A percentile compares a stretch with the other conserved stretches of the same genome.
These are phyloP conservation scores for Taxawa tesnikishii DNA, from an alignment of 2,329 filamentous ascomycete genomes.

Conservation along the genomic window DNA sequence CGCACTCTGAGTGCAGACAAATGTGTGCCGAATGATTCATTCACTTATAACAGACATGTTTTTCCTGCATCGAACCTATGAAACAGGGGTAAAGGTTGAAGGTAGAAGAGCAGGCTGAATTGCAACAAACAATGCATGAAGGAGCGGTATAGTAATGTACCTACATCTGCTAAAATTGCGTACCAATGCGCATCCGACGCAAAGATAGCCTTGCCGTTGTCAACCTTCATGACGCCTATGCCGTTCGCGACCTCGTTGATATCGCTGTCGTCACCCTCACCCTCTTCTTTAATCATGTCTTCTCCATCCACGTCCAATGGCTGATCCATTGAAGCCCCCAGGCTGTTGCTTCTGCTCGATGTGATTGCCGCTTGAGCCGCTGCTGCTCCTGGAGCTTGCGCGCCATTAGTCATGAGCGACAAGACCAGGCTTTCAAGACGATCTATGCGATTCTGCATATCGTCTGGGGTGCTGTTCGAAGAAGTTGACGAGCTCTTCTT, in stretches of 20 bases:
- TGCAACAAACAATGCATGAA: too few relatives aligned
- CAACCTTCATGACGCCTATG: constrained; percentile 41
- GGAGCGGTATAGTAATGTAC: too few relatives aligned
- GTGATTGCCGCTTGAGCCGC: constrained; percentile 43
- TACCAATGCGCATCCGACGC: constrained; percentile 42
- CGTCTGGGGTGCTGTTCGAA: constrained; percentile 55
- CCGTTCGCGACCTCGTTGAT: constrained; percentile 40
- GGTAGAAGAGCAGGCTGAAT: too few relatives aligned
- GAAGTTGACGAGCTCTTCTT: constrained; percentile 48
- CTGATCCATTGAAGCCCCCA: constrained; percentile 25
- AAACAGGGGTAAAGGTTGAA: too few relatives aligned
- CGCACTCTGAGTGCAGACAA: too few relatives aligned
- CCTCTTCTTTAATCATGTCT: constrained; percentile 41
- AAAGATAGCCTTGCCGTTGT: constrained; percentile 35
- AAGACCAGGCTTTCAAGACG: constrained; percentile 83
- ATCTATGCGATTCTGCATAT: constrained; percentile 98
- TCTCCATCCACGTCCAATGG: constrained; percentile 44
- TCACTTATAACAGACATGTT: not conserved
- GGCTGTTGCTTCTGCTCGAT: constrained; percentile 26
- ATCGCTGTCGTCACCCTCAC: constrained; percentile 46
- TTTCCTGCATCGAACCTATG: too few relatives aligned
- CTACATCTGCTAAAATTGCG: constrained; percentile 35
- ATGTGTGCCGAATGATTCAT: too few relatives aligned
- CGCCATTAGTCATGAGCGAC: constrained; percentile 84
- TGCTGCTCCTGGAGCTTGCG: constrained; percentile 44